These are phyloP conservation scores for Penicillium sp. DNA, from an alignment of 2,329 filamentous ascomycete genomes.

Conservation along the genomic window DNA sequence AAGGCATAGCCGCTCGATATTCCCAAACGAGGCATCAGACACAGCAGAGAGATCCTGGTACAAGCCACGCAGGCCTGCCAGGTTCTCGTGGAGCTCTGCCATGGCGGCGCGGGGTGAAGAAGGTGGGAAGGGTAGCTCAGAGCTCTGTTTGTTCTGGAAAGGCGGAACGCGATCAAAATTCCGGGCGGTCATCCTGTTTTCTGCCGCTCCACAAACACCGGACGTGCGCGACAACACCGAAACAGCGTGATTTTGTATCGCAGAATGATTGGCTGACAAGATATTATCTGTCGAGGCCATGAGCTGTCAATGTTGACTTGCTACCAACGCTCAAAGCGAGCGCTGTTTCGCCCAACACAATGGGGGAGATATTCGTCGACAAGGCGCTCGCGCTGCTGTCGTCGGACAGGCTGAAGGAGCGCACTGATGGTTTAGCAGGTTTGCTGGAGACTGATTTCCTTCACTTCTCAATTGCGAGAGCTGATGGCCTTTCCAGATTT, in stretches of 20 bases:
- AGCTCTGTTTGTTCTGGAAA: conserved; percentile 34
- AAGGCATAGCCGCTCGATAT: conserved; percentile 64
- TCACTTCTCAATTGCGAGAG: not conserved
- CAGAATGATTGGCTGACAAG: not conserved
- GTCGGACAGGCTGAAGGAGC: conserved; percentile 47
- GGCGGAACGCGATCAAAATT: conserved; percentile 39
- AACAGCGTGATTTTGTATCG: conserved; percentile 1
- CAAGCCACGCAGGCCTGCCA: conserved; percentile 77
- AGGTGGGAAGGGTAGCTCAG: conserved; percentile 23
- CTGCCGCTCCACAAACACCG: conserved; percentile 13
- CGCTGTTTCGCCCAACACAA: conserved; percentile 19
- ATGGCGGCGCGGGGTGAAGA: conserved; percentile 29
- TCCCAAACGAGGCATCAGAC: conserved; percentile 66
- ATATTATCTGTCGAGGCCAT: not conserved
- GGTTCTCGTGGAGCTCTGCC: conserved; percentile 62
- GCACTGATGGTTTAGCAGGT: conserved; percentile 52
- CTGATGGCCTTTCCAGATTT: conserved; percentile 44
- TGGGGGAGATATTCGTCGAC: conserved; percentile 45
- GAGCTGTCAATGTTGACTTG: not conserved
- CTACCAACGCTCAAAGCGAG: not conserved
- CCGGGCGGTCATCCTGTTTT: conserved; percentile 25
- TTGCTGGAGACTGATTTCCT: conserved; percentile 7
- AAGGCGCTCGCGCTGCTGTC: conserved; percentile 44
- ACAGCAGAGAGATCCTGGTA: conserved; percentile 80
- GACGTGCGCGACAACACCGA: conserved; percentile 4